Conservation (phyloP, 2,329 filamentous ascomycete genomes). For the Alternaria hordeiaustralica region DNA sequence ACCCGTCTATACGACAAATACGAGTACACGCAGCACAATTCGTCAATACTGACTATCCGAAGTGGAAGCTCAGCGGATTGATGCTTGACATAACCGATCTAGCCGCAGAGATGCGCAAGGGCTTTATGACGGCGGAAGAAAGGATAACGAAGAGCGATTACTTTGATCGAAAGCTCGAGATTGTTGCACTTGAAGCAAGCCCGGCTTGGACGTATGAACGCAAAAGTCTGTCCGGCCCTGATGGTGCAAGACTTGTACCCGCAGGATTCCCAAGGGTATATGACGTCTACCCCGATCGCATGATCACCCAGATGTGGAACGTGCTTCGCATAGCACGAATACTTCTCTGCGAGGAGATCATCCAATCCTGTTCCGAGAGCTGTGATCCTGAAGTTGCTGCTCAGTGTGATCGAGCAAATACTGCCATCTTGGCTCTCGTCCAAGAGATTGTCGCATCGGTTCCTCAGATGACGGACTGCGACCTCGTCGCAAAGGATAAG, state of each 20-base stretch:
- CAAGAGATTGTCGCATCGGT: constrained; percentile 42
- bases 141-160: constrained; percentile 19
- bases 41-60: constrained; percentile 33
- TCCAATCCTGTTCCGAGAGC: constrained; percentile 8
- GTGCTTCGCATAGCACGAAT: constrained; percentile 40
- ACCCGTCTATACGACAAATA: constrained; percentile 26
- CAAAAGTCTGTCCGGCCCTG: constrained; percentile 1
- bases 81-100: constrained; percentile 37
- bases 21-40: constrained; percentile 28
- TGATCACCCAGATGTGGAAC: constrained; percentile 42
- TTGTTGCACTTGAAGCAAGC: constrained; percentile 28
- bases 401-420: constrained; percentile 9
- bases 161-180: constrained; percentile 33
- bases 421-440: constrained; percentile 29
- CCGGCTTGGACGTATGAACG: constrained; percentile 20
- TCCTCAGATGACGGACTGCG: constrained; percentile 41
- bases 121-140: constrained; percentile 18
- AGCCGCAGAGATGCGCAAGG: constrained; percentile 18
- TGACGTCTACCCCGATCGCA: constrained; percentile 38
- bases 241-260: constrained; percentile 4
- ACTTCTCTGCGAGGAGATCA: constrained; percentile 37
- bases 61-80: constrained; percentile 39
- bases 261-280: constrained; percentile 24
- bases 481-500: constrained; percentile 23
- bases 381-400: not conserved